A percentile compares a stretch with the other conserved stretches of the same genome.
Evolutionary conservation across 2,329 filamentous ascomycete genomes (phyloP).

Genomic region (Sphaerulina musiva): DNA sequence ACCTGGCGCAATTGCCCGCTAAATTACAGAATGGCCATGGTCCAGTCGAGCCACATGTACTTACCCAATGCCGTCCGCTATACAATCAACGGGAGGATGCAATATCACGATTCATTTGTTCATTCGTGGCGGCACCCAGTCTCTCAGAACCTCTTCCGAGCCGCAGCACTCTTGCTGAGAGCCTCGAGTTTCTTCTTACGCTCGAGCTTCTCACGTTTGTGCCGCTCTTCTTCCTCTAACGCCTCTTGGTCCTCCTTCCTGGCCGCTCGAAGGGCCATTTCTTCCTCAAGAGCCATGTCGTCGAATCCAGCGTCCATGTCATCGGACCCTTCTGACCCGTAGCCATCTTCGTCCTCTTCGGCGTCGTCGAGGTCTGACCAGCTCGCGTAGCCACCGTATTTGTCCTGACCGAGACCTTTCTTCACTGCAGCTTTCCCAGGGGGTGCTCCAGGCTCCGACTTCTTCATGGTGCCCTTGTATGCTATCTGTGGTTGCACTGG

Average conservation of each 20-base stretch:
- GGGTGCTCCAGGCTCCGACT: conserved; percentile 33
- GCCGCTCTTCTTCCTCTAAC: conserved; percentile 54
- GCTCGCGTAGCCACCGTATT: conserved; percentile 36
- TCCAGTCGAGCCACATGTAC: background rate
- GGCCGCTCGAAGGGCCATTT: conserved; percentile 54
- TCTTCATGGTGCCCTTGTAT: conserved; percentile 44
- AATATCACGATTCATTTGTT: background rate
- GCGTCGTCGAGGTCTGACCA: conserved; percentile 38
- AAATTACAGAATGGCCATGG: background rate
- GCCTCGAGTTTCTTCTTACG: conserved; percentile 37
- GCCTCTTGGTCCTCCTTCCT: conserved; percentile 62
- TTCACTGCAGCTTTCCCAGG: conserved; percentile 34
- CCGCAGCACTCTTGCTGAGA: conserved; percentile 30
- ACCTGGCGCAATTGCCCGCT: too few relatives aligned
- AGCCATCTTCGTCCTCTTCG: conserved; percentile 62
- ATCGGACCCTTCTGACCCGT: conserved; percentile 60
- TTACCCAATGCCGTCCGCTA: background rate
- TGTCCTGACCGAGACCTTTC: conserved; percentile 31
- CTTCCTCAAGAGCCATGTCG: conserved; percentile 68
- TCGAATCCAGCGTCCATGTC: conserved; percentile 66
- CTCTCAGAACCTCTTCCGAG: conserved; percentile 26
- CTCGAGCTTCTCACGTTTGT: conserved; percentile 58
- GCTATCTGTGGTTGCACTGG: conserved; percentile 22
- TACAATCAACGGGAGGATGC: background rate
- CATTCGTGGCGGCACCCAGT: background rate